Evolutionary conservation across 2,329 filamentous ascomycete genomes (phyloP).

Genomic region (Trichoderma sp.): DNA sequence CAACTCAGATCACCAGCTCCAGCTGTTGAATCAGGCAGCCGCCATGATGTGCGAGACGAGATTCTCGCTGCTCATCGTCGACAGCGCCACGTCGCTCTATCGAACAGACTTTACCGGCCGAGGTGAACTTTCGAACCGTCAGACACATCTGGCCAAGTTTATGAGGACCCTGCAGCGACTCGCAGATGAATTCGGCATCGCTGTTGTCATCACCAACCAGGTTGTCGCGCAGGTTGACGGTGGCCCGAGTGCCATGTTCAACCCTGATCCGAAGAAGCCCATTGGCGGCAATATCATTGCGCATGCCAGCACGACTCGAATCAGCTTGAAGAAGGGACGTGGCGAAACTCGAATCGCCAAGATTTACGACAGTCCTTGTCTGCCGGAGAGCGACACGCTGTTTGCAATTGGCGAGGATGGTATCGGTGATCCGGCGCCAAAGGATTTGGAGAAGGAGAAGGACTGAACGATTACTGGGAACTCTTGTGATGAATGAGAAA

Average conservation of each 20-base stretch:
- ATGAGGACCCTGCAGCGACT: constrained; percentile 81
- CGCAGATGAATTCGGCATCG: constrained; percentile 86
- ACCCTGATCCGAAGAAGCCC: constrained; percentile 98
- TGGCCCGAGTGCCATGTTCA: constrained; percentile 96
- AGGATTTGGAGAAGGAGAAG: constrained; percentile 74
- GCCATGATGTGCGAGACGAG: constrained; percentile 99
- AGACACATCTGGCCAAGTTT: constrained; percentile 86
- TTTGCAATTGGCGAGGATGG: constrained; percentile 98
- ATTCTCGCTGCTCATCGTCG: constrained; percentile 93
- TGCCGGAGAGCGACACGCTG: constrained; percentile 93
- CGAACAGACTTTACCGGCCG: constrained; percentile 96
- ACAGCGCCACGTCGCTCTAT: constrained; percentile 93
- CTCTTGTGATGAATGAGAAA: constrained; percentile 24
- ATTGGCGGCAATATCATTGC: constrained; percentile 99
- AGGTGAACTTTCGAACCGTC: constrained; percentile 91
- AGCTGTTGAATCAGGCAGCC: constrained; percentile 90
- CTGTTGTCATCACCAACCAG: constrained; percentile 98
- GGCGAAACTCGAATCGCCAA: constrained; percentile 97
- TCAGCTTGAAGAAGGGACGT: constrained; percentile 93
- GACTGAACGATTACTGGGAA: not conserved
- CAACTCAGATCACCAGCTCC: constrained; percentile 96
- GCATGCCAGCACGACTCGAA: constrained; percentile 90
- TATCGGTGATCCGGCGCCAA: constrained; percentile 92
- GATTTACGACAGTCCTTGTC: constrained; percentile 97
- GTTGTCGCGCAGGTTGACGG: constrained; percentile 98